Base-by-base conservation (phyloP, 148 eudicot genomes). In the Persicaria maculosa region DNA sequence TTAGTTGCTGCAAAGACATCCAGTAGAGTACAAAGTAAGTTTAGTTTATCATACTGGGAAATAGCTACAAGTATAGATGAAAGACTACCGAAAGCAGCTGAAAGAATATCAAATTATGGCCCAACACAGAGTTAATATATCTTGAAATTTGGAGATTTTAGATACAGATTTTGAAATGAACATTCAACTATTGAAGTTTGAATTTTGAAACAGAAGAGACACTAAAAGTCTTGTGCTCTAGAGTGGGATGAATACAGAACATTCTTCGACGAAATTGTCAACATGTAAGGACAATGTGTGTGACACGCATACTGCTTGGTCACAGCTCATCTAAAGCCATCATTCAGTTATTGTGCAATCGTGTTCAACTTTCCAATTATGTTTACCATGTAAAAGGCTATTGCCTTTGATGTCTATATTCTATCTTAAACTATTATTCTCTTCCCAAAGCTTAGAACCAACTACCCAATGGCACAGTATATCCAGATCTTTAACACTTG, bases 1-100 rank as follows among this genome's bases (percentile, higher is more conserved):
- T 90, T 47, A 94, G 90, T 91, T 91, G 97, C 98, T 94, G 91
- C 82, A 80, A 74, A 25, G 7, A 25, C 5, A 40, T 59, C 11
- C 9, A 59, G 43, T 20, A 59, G 43, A 15, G 15, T 59, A 59
- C 40, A 19, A 8, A 19, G 1, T 19, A 17, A 54, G 17, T 17
- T 57, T 57, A 57, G 62, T 57, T 22, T 10, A 54, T 54, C 19
- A 17, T 54, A 16, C 6, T 15, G 55, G 55, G 55, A 6, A 14
- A 12, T 52, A 54, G 20, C 58, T 31, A 31, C 40, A 31, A 31
- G 40, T 31, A 31, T 2, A 31, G 40, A 31, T 31, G 40, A 31
- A 31, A 31, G 40, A 31, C 40, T 31, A 31, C 40, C 40, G 40
- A 31, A 31, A 31, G 40, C 40, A 31, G 40, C 40, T 31, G 17